Conservation (phyloP, 106 monocot genomes). For the Dioscorea zingiberensis region DNA sequence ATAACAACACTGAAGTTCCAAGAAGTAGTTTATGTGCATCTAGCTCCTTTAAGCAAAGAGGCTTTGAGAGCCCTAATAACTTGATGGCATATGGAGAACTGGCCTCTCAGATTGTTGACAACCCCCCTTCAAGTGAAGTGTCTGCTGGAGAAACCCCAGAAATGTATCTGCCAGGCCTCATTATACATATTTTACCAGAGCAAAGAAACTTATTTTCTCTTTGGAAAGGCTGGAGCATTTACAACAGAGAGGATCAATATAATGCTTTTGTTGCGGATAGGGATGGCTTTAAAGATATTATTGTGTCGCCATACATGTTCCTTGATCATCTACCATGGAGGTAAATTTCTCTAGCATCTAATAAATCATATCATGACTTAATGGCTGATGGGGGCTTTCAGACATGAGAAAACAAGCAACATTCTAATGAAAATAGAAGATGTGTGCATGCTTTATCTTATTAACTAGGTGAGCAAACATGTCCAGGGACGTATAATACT, state of each 20-base stretch:
- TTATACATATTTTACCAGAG: slow-evolving; percentile 73
- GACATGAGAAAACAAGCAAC: background rate
- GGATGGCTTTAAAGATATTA: slow-evolving; percentile 70
- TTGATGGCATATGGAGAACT: slow-evolving; percentile 5
- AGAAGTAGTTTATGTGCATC: slow-evolving; percentile 3
- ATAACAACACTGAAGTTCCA: slow-evolving; percentile 7
- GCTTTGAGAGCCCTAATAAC: slow-evolving; percentile 11
- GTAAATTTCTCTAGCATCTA: slow-evolving; percentile 26
- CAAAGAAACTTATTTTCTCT: slow-evolving; percentile 31
- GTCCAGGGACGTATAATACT: background rate
- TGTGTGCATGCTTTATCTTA: background rate
- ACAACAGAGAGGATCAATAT: slow-evolving; percentile 23
- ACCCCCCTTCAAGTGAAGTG: slow-evolving; percentile 16
- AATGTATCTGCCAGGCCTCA: slow-evolving; percentile 77
- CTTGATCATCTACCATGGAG: slow-evolving; percentile 99
- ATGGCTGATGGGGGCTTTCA: background rate
- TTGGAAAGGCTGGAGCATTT: slow-evolving; percentile 60
- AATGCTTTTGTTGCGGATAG: slow-evolving; percentile 72
- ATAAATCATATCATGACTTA: background rate
- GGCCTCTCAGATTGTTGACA: slow-evolving; percentile 3
- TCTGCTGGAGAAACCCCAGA: slow-evolving; percentile 43
- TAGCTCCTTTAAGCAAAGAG: background rate
- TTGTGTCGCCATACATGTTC: slow-evolving; percentile 89
- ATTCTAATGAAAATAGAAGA: no score
- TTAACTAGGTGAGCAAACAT: background rate